These are phyloP conservation scores for Fusarium pseudograminearum DNA, from an alignment of 2,329 filamentous ascomycete species.

Conservation along the genomic window DNA sequence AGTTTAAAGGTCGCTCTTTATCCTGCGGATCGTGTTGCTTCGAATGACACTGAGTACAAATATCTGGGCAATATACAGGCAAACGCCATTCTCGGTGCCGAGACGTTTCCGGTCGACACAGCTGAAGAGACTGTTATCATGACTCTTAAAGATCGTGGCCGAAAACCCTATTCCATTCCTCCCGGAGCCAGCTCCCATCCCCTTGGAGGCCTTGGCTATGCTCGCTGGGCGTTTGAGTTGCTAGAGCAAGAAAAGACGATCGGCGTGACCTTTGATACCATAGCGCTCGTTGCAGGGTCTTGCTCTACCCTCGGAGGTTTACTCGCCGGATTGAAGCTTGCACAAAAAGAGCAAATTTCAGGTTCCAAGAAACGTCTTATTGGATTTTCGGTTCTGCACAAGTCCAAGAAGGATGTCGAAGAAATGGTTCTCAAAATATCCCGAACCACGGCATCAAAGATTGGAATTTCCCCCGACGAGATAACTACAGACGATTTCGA, in stretches of 20 bases:
- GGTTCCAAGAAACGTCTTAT: conserved; percentile 16
- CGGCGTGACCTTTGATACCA: conserved; percentile 14
- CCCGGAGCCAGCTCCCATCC: conserved; percentile 27
- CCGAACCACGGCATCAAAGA: conserved; percentile 22
- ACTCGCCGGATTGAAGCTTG: conserved; percentile 27
- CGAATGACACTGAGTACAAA: conserved; percentile 15
- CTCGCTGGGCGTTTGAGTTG: conserved; percentile 32
- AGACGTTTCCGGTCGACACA: conserved; percentile 23
- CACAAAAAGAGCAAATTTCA: conserved; percentile 5
- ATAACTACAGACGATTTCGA: conserved; percentile 28
- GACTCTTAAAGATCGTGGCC: conserved; percentile 8
- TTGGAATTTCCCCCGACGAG: conserved; percentile 10
- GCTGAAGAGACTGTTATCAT: conserved; percentile 6
- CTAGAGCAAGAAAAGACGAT: conserved; percentile 24
- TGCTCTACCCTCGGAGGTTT: conserved; percentile 30
- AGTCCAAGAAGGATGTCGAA: background rate
- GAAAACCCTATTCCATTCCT: conserved; percentile 26
- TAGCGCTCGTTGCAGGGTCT: conserved; percentile 24
- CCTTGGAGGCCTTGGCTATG: conserved; percentile 25
- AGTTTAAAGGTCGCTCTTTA: conserved; percentile 25
- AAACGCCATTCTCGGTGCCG: conserved; percentile 25
- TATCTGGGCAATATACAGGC: conserved; percentile 29
- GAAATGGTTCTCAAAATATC: conserved; percentile 24
- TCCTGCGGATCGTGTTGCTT: conserved; percentile 14
- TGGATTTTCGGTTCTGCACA: conserved; percentile 19